These are phyloP conservation scores for Turnera subulata DNA, from an alignment of 345 rosid species.

Conservation along the genomic window DNA sequence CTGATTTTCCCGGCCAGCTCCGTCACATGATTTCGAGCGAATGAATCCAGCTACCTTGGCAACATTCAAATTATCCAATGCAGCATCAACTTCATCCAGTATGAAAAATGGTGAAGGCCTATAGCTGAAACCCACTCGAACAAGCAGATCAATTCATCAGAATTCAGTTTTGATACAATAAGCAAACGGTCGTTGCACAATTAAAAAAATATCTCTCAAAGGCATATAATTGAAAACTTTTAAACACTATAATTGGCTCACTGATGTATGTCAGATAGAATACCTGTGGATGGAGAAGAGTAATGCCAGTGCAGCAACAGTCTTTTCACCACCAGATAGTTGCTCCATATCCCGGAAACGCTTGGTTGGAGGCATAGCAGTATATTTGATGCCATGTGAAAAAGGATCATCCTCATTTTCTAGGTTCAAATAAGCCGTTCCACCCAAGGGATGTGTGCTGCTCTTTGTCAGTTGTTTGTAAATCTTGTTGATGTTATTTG, in stretches of 20 bases:
- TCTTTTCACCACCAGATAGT: conserved; percentile 97
- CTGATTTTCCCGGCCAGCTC: conserved; percentile 39
- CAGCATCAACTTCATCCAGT: conserved; percentile 97
- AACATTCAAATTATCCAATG: conserved; percentile 88
- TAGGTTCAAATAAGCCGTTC: conserved; percentile 85
- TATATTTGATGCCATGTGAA: conserved; percentile 84
- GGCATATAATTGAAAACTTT: not conserved
- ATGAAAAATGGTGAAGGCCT: conserved; percentile 96
- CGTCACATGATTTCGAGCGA: conserved; percentile 82
- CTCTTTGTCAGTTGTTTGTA: conserved; percentile 93
- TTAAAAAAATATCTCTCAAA: no score
- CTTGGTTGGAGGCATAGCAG: conserved; percentile 99
- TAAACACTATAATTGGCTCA: not conserved
- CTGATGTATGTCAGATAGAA: conserved; percentile 10
- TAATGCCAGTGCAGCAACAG: conserved; percentile 94
- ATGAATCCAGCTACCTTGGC: conserved; percentile 94
- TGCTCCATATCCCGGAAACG: conserved; percentile 99
- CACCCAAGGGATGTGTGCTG: conserved; percentile 83
- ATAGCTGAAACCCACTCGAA: conserved; percentile 48
- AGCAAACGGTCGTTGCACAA: no score
- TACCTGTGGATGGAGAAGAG: conserved; percentile 98
- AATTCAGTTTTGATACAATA: not conserved
- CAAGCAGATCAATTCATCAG: not conserved
- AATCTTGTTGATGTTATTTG: conserved; percentile 73
- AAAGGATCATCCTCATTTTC: conserved; percentile 98